Conservation (phyloP, 148 eudicot genomes). For the Diospyros lotus region DNA sequence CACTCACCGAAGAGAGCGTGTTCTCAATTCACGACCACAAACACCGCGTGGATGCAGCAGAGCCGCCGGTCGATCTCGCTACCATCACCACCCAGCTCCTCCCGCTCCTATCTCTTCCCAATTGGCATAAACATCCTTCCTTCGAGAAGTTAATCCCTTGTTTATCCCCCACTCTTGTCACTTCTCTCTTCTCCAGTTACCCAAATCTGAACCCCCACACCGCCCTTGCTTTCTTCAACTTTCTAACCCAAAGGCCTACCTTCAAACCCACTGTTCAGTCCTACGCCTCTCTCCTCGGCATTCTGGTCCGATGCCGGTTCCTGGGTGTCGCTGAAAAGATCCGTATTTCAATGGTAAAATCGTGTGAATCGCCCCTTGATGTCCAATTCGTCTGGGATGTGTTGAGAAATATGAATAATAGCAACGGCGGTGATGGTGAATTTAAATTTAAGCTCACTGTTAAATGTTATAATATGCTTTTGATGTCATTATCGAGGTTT, state of each 20-base stretch:
- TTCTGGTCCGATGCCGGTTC: conserved; percentile 26
- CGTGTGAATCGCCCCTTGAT: conserved; percentile 32
- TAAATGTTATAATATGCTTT: conserved; percentile 43
- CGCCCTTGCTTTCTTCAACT: too few species aligned
- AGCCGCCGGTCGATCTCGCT: conserved; percentile 12
- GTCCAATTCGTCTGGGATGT: conserved; percentile 29
- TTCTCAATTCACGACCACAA: too few species aligned
- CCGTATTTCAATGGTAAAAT: conserved; percentile 43
- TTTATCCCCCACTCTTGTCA: conserved; percentile 33
- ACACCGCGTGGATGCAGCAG: too few species aligned
- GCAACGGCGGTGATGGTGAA: conserved; percentile 13
- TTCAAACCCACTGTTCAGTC: neutral
- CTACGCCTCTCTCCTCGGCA: conserved; percentile 1
- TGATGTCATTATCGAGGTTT: conserved; percentile 56
- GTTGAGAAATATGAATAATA: conserved; percentile 25
- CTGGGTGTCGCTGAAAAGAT: conserved; percentile 34
- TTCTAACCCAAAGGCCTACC: neutral
- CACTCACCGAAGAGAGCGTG: too few species aligned
- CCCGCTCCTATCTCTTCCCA: conserved; percentile 40
- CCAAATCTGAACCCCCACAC: conserved; percentile 37
- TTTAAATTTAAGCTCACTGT: conserved; percentile 37
- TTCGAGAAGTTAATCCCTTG: conserved; percentile 33
- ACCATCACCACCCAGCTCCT: conserved; percentile 23
- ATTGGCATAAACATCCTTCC: conserved; percentile 54
- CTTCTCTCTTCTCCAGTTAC: conserved; percentile 29